Base-by-base conservation (phyloP, 176 grass and related monocot species). In the Musa itinerans region DNA sequence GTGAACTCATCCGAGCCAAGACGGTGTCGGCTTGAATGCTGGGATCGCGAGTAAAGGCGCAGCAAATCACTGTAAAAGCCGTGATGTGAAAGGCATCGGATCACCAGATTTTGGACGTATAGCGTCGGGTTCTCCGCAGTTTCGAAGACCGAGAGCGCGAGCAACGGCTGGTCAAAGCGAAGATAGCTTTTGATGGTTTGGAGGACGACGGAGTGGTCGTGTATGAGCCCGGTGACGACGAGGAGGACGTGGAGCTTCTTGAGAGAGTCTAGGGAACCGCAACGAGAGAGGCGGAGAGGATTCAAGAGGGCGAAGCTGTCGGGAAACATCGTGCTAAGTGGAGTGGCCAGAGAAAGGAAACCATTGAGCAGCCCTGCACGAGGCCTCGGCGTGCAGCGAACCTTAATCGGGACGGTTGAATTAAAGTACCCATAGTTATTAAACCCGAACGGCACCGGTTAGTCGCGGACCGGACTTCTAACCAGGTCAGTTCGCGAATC, bases 21-120 rank as follows among this genome's bases (percentile, higher is more conserved):
- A 22, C 29, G 29, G 4, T 27, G 56, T 2, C 55, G n/a, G 2
- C 29, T 22, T 10, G 67, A 70, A 74, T 22, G 69, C 71, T 74
- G 79, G n/a, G 54, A 11, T 43, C 51, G 20, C 27, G 72, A 53
- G 57, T 92, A 92, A 15, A 92, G 63, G 21, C 22, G 58, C 72
- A 92, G 81, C 59, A 92, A 65, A 62, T 92, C 81, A 11, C 55
- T 52, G 81, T 89, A 76, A 78, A 89, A 84, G 16, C 83, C 83
- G 62, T 89, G 78, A 22, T 79, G 67, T 16, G 86, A 89, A 80
- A 92, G 83, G 79, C 86, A 84, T 13, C 86, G 72, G 64, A 88
- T 76, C 5, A 25, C 78, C 10, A 86, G 76, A 65, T 92, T 89
- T 0, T 84, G 89, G 13, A 75, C 69, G 63, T 81, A 86, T 17